Evolutionary conservation across 352 stramenopile genomes (phyloP), one percentile per base, ranked within the genome.

Genomic region (Globisporangium perplexum): DNA sequence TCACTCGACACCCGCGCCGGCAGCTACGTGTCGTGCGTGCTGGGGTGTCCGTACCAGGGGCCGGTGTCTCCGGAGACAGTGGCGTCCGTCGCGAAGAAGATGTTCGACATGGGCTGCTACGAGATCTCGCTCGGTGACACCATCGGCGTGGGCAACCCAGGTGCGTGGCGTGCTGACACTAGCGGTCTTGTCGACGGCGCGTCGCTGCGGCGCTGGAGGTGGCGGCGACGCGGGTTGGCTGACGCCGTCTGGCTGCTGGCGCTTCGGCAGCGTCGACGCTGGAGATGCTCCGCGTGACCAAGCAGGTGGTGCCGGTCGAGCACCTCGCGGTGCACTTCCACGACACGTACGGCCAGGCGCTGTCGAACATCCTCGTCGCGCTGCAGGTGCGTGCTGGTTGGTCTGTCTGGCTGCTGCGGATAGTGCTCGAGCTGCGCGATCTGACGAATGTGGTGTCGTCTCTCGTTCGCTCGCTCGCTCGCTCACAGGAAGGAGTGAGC

Each of bases 241-340:
- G n/a, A n/a, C n/a, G n/a, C n/a, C n/a, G n/a, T 30, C 20, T 45
- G 30, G 14, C n/a, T 60, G 31, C 35, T 18, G 8, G 14, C 17
- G 15, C 39, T 53, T 2, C 46, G 44, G 18, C 20, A 94, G 84
- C 75, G 20, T 95, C 84, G 28, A 95, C 84, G 1, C 41, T 89
- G 48, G 70, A 79, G 24, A 96, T 97, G 81, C 65, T 96, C 24
- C 71, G 74, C 43, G 85, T 71, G 3, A 77, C 72, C 4, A 91
- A 90, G 68, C 55, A 84, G 49, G 73, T 89, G 18, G 72, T 97
- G 30, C 87, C 92, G 1, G 68, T 90, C 10, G 66, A 96, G 17
- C 74, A 88, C 44, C 66, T 98, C 15, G 96, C 96, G 1, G 93
- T 98, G 49, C 96, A 99, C 66, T 98, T 98, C 66, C 96, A 99